These are phyloP conservation scores for Adenanthera pavonina DNA, from an alignment of 306 rosid genomes.

Conservation along the genomic window DNA sequence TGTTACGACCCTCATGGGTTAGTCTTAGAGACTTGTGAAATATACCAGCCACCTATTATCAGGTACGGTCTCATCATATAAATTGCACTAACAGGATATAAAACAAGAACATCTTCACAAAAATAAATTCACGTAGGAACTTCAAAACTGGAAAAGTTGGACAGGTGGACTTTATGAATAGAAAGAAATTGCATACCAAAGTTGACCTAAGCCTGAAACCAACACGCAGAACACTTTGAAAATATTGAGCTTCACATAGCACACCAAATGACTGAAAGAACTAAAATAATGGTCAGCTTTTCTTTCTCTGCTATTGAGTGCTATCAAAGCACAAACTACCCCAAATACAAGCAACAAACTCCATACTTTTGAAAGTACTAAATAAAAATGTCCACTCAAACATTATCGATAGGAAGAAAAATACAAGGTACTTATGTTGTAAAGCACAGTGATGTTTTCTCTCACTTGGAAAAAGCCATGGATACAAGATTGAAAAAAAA, in stretches of 20 bases:
- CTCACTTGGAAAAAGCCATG: not conserved
- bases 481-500: not conserved
- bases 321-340: conserved; percentile 7
- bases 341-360: conserved; percentile 17
- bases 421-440: not conserved
- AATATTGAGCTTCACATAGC: conserved; percentile 76
- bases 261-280: conserved; percentile 71
- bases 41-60: conserved; percentile 80
- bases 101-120: not conserved
- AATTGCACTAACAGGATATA: conserved; percentile 6
- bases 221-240: conserved; percentile 77
- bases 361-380: not conserved
- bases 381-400: not conserved
- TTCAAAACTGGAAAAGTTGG: conserved; percentile 12
- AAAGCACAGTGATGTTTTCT: conserved; percentile 4
- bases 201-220: conserved; percentile 89
- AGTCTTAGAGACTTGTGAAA: conserved; percentile 84
- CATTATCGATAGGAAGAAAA: not conserved
- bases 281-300: conserved; percentile 42
- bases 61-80: conserved; percentile 26
- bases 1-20: conserved; percentile 75
- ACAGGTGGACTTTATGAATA: conserved; percentile 11
- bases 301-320: conserved; percentile 1
- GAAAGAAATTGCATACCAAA: conserved; percentile 58
- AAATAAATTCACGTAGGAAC: conserved; percentile 10